Evolutionary conservation across 805 yeast species (phyloP).

Genomic region (Yueomyces sinensis): DNA sequence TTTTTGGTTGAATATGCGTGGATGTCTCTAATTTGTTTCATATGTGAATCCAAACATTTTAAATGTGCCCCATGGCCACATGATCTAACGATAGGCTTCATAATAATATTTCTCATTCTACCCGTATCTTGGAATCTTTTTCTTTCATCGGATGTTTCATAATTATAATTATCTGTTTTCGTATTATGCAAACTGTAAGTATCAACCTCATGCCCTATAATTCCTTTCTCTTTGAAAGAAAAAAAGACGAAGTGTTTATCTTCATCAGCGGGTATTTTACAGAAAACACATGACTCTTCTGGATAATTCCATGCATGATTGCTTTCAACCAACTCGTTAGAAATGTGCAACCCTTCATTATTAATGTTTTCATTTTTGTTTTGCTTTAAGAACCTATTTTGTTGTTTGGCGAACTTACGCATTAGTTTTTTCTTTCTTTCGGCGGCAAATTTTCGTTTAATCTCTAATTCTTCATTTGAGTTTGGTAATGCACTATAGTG

Average conservation of each 20-base stretch:
- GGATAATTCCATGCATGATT: conserved; percentile 10
- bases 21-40: conserved; percentile 40
- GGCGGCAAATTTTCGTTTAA: conserved; percentile 56
- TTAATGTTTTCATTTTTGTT: conserved; percentile 34
- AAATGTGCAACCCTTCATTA: conserved; percentile 14
- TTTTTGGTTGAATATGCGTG: conserved; percentile 70
- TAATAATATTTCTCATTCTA: conserved; percentile 29
- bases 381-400: conserved; percentile 44
- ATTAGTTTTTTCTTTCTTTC: conserved; percentile 56
- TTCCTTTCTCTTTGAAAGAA: conserved; percentile 18
- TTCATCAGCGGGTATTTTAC: conserved; percentile 20
- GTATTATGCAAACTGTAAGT: background rate
- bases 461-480: conserved; percentile 32
- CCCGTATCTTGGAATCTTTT: conserved; percentile 15
- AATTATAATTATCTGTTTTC: background rate
- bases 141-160: background rate
- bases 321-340: no score
- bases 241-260: conserved; percentile 17
- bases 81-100: conserved; percentile 27
- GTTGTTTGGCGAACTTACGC: conserved; percentile 73
- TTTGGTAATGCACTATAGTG: conserved; percentile 17
- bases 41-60: conserved; percentile 55
- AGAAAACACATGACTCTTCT: conserved; percentile 20
- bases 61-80: conserved; percentile 95
- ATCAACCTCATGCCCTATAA: conserved; percentile 11